These are phyloP conservation scores for Diaporthe longicolla DNA, from an alignment of 2,329 filamentous ascomycete genomes.

Conservation along the genomic window DNA sequence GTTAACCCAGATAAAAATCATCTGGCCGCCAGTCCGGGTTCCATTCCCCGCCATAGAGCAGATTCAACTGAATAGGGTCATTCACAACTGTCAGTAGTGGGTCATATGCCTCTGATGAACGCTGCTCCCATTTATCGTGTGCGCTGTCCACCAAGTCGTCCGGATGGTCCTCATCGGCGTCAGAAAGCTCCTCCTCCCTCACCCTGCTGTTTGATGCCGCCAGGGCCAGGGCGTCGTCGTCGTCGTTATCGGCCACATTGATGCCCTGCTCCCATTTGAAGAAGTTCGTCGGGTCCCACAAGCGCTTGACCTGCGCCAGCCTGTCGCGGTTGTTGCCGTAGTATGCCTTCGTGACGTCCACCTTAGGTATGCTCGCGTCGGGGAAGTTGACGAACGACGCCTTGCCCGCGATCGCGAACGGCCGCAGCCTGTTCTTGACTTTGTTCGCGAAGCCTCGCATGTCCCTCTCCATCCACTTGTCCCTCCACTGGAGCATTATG, in stretches of 20 bases:
- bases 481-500: constrained; percentile 50
- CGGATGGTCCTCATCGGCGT: neutral
- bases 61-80: neutral
- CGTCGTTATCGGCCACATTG: neutral
- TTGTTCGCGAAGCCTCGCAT: constrained; percentile 46
- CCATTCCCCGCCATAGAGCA: too few species aligned
- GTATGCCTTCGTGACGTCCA: constrained; percentile 49
- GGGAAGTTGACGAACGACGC: constrained; percentile 52
- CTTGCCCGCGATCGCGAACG: constrained; percentile 43
- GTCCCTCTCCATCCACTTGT: constrained; percentile 51
- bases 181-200: neutral
- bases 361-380: constrained; percentile 33
- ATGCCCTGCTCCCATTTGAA: constrained; percentile 51
- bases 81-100: neutral
- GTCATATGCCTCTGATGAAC: neutral
- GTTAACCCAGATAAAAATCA: neutral
- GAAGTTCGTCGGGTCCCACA: constrained; percentile 49
- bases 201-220: neutral
- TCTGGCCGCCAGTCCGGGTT: neutral
- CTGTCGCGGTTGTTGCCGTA: constrained; percentile 49
- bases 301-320: constrained; percentile 48
- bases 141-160: neutral
- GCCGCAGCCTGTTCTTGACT: constrained; percentile 46
- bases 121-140: neutral
- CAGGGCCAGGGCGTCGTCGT: rapidly evolving